Conservation (phyloP, 1,284 basidiomycete species). For the Phellopilus nigrolimitatus region DNA sequence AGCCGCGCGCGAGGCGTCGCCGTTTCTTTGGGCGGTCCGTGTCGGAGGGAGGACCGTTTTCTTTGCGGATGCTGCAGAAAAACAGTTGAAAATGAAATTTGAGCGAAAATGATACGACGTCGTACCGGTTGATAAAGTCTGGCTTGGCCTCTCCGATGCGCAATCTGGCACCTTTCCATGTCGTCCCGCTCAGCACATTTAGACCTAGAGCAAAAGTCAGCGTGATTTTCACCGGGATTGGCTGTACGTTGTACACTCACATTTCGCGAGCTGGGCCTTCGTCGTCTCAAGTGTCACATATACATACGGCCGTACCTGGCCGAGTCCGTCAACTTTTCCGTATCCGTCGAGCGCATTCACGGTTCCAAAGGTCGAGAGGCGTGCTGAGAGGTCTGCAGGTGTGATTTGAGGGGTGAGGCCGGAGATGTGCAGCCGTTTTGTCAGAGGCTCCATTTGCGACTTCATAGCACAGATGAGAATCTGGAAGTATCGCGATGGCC, state of each 20-base stretch:
- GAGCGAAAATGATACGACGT: not conserved
- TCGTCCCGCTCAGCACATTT: slow-evolving; percentile 69
- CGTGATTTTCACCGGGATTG: slow-evolving; percentile 14
- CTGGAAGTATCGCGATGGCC: slow-evolving; percentile 60
- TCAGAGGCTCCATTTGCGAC: slow-evolving; percentile 27
- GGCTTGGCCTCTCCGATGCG: slow-evolving; percentile 76
- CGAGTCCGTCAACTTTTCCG: slow-evolving; percentile 57
- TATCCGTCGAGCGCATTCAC: slow-evolving; percentile 67
- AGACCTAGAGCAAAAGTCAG: slow-evolving; percentile 44
- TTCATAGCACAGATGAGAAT: slow-evolving; percentile 34
- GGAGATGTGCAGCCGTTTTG: slow-evolving; percentile 67
- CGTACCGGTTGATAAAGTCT: slow-evolving; percentile 60
- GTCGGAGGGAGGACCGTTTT: slow-evolving; percentile 27
- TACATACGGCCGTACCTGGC: slow-evolving; percentile 62
- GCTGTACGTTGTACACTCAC: slow-evolving; percentile 37
- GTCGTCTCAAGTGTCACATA: slow-evolving; percentile 71
- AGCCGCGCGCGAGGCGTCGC: slow-evolving; percentile 32
- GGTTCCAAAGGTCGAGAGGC: slow-evolving; percentile 61
- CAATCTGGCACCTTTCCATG: slow-evolving; percentile 78
- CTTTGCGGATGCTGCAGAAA: slow-evolving; percentile 34
- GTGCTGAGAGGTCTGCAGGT: slow-evolving; percentile 48
- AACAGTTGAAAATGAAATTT: not conserved
- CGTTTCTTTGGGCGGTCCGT: slow-evolving; percentile 31
- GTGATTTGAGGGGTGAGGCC: slow-evolving; percentile 66
- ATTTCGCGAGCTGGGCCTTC: slow-evolving; percentile 52